Evolutionary conservation across 129 eudicot genomes (phyloP), one percentile per base, ranked within the genome.

Genomic region (Apium graveolens): DNA sequence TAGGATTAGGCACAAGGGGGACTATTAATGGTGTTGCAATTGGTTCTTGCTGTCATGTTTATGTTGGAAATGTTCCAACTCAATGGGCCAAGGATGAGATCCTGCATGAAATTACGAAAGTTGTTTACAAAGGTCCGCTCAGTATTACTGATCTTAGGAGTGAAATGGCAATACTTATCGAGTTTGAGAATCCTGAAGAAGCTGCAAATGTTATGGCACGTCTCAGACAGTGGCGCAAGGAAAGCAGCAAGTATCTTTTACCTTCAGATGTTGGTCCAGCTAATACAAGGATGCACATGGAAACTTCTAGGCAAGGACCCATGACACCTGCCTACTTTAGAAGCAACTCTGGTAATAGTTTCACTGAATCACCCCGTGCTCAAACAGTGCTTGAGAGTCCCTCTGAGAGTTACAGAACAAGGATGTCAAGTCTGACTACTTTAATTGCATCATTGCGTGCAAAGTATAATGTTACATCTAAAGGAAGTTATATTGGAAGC

Each of bases 181-280:
- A 96, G 82, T 90, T 92, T 78, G 89, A 86, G 76, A 82, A 87
- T 46, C 97, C 97, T 78, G 99, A 96, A 86, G 97, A 96, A 80
- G 97, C 97, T 53, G 85, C 87, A 32, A 82, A 81, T 70, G 88
- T 84, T 17, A 92, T 90, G 82, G 83, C 81, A 71, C 91, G 85
- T 80, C 84, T 96, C 35, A 83, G 99, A 75, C 87, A 85, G 63
- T 62, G 68, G 72, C 97, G 99, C 32, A 90, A 79, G 83, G 96
- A 87, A 53, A 85, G 77, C 62, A 76, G 75, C 80, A 83, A 83
- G 73, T 73, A 77, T 77, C 73, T 48, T 79, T 73, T 69, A 69
- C 79, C 83, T 31, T 72, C 87, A 16, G 80, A 70, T 66, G 80
- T 46, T 21, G 97, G 89, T 69, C 86, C 84, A 27, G 70, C 86